phyloP scores from a whole-genome alignment of 1,284 basidiomycete species.

The Austroboletus rostrupii region DNA sequence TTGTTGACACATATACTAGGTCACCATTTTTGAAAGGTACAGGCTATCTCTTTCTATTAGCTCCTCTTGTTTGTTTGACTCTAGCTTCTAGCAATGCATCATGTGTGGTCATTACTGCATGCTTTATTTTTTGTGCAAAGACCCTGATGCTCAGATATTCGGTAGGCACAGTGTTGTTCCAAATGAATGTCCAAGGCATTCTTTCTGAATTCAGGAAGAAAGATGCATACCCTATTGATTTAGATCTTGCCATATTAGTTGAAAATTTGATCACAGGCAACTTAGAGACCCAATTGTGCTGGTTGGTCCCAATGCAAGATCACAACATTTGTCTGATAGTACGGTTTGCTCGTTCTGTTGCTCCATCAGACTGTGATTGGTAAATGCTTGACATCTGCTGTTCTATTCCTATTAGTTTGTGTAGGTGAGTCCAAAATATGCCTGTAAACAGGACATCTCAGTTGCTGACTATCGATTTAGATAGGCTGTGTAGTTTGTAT shows the following conservation, averaged over 20 bases:
- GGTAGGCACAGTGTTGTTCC: too few species aligned
- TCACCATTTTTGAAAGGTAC: slow-evolving; percentile 21
- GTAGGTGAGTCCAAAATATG: background rate
- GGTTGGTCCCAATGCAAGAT: slow-evolving; percentile 2
- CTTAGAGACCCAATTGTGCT: background rate
- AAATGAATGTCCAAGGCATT: slow-evolving; percentile 28
- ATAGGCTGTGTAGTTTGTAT: background rate
- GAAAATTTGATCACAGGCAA: slow-evolving; percentile 13
- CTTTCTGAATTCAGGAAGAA: slow-evolving; percentile 36
- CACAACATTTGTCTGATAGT: background rate
- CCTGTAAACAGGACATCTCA: background rate
- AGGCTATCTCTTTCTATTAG: slow-evolving; percentile 19
- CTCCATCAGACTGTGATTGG: background rate
- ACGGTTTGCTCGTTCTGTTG: background rate
- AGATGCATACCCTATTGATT: slow-evolving; percentile 30
- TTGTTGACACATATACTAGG: slow-evolving; percentile 34
- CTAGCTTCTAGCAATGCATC: slow-evolving; percentile 29
- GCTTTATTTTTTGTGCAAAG: slow-evolving; percentile 27
- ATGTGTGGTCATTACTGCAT: slow-evolving; percentile 24
- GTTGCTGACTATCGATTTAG: background rate
- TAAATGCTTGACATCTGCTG: background rate
- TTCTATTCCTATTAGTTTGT: background rate
- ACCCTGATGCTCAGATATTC: slow-evolving; percentile 20
- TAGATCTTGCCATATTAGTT: slow-evolving; percentile 6
- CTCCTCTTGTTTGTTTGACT: slow-evolving; percentile 27